Evolutionary conservation across 2,329 filamentous ascomycete genomes (phyloP).

Genomic region (Fusarium cicatricum): DNA sequence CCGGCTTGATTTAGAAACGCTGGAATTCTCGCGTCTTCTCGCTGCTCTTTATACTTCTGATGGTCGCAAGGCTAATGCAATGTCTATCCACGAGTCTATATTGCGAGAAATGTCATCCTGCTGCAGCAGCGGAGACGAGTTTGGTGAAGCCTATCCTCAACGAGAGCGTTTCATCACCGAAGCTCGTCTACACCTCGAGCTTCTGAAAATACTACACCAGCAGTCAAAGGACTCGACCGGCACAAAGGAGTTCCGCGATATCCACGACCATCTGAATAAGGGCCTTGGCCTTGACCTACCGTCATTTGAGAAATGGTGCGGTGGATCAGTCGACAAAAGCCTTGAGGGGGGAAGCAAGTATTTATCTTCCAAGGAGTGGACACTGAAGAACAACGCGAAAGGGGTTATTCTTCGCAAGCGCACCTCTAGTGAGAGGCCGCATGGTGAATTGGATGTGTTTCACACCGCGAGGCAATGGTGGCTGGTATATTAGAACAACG

Average conservation of each 20-base stretch:
- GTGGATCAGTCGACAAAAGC: slow-evolving; percentile 20
- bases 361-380: slow-evolving; percentile 26
- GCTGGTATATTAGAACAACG: slow-evolving; percentile 14
- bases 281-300: slow-evolving; percentile 26
- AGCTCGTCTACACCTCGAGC: slow-evolving; percentile 31
- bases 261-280: slow-evolving; percentile 28
- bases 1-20: slow-evolving; percentile 37
- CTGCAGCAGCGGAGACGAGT: slow-evolving; percentile 14
- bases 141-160: slow-evolving; percentile 13
- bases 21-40: slow-evolving; percentile 38
- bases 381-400: slow-evolving; percentile 23
- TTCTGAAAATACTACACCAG: slow-evolving; percentile 28
- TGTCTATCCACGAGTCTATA: slow-evolving; percentile 33
- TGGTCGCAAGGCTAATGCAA: slow-evolving; percentile 24
- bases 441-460: slow-evolving; percentile 24
- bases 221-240: slow-evolving; percentile 34
- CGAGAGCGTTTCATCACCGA: slow-evolving; percentile 21
- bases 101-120: slow-evolving; percentile 36
- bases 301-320: slow-evolving; percentile 35
- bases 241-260: slow-evolving; percentile 25
- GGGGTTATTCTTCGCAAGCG: slow-evolving; percentile 19
- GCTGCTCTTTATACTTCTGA: slow-evolving; percentile 31
- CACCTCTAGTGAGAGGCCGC: neutral
- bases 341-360: slow-evolving; percentile 34
- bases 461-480: slow-evolving; percentile 30